Conservation (phyloP, 192 early-diverging fungal genomes). For the Umbelopsis vinacea region DNA sequence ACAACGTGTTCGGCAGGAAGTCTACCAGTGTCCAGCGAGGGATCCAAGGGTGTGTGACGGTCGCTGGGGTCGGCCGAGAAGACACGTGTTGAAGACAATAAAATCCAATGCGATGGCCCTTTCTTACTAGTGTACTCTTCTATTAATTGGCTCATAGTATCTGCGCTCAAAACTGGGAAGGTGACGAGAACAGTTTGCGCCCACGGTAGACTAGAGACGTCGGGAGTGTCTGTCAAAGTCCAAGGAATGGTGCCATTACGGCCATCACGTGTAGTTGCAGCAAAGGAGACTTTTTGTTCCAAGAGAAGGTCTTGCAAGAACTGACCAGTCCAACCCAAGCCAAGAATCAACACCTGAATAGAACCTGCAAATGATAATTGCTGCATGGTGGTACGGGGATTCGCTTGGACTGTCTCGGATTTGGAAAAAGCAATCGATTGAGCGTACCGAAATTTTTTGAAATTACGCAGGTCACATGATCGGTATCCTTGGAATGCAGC, state of each 20-base stretch:
- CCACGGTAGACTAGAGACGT: slow-evolving; percentile 47
- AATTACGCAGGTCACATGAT: no score
- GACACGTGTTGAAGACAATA: slow-evolving; percentile 44
- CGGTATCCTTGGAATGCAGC: no score
- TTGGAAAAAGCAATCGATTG: no score
- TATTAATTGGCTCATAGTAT: slow-evolving; percentile 33
- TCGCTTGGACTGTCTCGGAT: not conserved
- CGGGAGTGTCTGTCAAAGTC: slow-evolving; percentile 43
- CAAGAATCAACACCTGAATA: slow-evolving; percentile 36
- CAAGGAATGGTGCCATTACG: slow-evolving; percentile 58
- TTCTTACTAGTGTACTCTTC: slow-evolving; percentile 36
- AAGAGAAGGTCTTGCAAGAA: slow-evolving; percentile 27
- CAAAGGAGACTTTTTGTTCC: slow-evolving; percentile 21
- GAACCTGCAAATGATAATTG: slow-evolving; percentile 11
- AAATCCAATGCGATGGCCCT: slow-evolving; percentile 30
- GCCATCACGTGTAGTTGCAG: slow-evolving; percentile 47
- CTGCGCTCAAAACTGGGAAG: slow-evolving; percentile 53
- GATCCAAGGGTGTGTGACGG: slow-evolving; percentile 42
- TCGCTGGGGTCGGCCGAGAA: slow-evolving; percentile 32
- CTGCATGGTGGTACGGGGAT: not conserved
- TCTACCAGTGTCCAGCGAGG: slow-evolving; percentile 37
- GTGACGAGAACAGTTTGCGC: slow-evolving; percentile 60
- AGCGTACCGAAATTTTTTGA: no score
- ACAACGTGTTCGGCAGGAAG: slow-evolving; percentile 45
- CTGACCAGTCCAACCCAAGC: slow-evolving; percentile 39